Base-by-base conservation (phyloP, 129 eudicot species). In the Rutidosis leptorrhynchoides region DNA sequence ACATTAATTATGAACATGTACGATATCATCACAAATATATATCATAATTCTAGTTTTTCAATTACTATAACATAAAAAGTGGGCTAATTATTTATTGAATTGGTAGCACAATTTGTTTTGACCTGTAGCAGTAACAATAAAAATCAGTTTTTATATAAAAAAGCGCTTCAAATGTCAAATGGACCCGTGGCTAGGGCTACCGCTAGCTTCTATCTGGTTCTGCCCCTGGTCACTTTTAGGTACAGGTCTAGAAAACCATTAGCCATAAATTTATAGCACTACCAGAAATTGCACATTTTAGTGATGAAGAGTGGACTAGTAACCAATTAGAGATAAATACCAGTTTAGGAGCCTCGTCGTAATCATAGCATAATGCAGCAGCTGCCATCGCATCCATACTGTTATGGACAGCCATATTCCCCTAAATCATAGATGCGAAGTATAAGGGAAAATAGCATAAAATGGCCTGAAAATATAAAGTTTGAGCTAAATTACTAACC, bases 331-430 rank as follows among this genome's bases (percentile, higher is more conserved):
- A 60, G 70, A 57, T 53, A 26, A 84, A 70, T 81, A 91, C 98
- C 90, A 91, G 66, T 68, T 85, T 85, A 28, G 98, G 98, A 62
- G 96, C 96, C 71, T 91, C 97, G 15, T 85, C 90, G 59, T 84
- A 83, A 54, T 83, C 94, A 63, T 85, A 91, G 23, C 90, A 78
- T 73, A 91, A 80, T 49, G 97, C 96, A 30, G 90, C 96, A 69
- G 97, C 94, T 53, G 96, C 97, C 64, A 91, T 74, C 37, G 96
- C 97, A 84, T 91, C 97, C 97, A 91, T 87, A 82, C 96, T 85
- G 77, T 91, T 91, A 73, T 91, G 97, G 81, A 91, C 84, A 26
- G 97, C 79, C 72, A 91, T 59, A 69, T 67, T 79, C 55, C 97
- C 97, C 97, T 87, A 56, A 51, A 62, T 16, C 46, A 70, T 49